Base-by-base conservation (phyloP, 306 rosid species). In the Gleditsia sinensis region DNA sequence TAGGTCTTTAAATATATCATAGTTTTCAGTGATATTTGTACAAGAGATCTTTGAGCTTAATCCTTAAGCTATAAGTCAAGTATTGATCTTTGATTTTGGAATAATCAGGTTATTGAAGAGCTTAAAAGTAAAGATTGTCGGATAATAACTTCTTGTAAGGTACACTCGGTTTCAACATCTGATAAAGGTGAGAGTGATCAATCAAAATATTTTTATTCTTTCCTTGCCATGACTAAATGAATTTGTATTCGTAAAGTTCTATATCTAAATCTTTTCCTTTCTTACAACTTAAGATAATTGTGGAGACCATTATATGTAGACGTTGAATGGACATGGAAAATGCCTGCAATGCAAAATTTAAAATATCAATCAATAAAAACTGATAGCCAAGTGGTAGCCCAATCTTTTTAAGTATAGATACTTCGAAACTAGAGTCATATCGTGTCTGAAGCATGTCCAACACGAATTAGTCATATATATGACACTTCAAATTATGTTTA, bases 91-190 rank as follows among this genome's bases (percentile, higher is more conserved):
- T 72, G 9, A 49, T 53, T 48, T 28, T 73, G 51, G 13, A 42
- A 81, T 73, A 58, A 62, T 25, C 82, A 93, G 98, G 97, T 93
- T 23, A 83, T 71, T 75, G 92, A 93, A 69, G 91, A 74, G 78
- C 82, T 93, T 66, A 85, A 72, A 83, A 89, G 82, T 70, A 83
- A 67, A 69, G 88, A 91, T 32, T 74, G 94, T 71, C 80, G 49
- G 32, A 89, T 93, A 85, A 80, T 64, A 82, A 59, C 89, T n/a
- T 57, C 81, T 51, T 72, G 74, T 17, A 89, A 86, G 72, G 96
- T 93, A 33, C 65, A 74, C 10, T 80, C 61, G 25, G 80, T 93
- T 78, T 79, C 91, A 55, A 75, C 89, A 50, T 62, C 83, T 43
- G 91, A 86, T 56, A 69, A 88, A 62, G 96, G 98, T 91, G 42